phyloP scores from a whole-genome alignment of 1,139 yeast species.

The Oligophagozyma castellii region DNA sequence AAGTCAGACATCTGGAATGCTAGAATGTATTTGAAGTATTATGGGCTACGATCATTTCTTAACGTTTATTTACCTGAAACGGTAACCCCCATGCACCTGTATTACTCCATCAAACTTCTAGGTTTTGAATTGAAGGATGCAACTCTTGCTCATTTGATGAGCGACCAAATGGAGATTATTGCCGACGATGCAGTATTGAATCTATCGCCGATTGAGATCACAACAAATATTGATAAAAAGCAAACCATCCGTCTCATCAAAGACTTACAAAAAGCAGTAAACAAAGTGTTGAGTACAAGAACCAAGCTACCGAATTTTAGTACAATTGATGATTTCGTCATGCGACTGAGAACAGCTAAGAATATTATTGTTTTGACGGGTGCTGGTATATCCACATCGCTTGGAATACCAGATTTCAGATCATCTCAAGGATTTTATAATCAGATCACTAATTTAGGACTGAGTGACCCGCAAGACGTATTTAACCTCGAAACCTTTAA shows the following conservation, averaged over 20 bases:
- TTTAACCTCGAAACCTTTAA: constrained; percentile 64
- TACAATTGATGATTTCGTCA: constrained; percentile 45
- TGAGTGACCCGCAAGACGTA: constrained; percentile 88
- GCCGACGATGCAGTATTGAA: constrained; percentile 2
- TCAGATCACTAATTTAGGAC: constrained; percentile 51
- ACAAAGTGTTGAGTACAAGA: constrained; percentile 41
- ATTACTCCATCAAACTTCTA: constrained; percentile 33
- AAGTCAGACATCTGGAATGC: constrained; percentile 36
- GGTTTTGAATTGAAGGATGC: constrained; percentile 39
- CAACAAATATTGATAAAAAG: constrained; percentile 24
- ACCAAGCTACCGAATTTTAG: constrained; percentile 37
- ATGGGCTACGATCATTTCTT: constrained; percentile 48
- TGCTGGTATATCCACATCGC: constrained; percentile 87
- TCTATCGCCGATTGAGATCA: constrained; percentile 1
- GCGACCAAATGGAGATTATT: constrained; percentile 23
- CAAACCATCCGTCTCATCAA: constrained; percentile 36
- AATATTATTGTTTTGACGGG: constrained; percentile 78
- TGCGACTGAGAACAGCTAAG: constrained; percentile 37
- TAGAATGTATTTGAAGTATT: constrained; percentile 41
- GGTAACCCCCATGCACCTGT: constrained; percentile 42
- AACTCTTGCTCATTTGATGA: constrained; percentile 27
- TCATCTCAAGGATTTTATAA: constrained; percentile 81
- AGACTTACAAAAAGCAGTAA: constrained; percentile 44
- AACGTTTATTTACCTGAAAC: constrained; percentile 46
- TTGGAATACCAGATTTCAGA: constrained; percentile 92